These are phyloP conservation scores for Saccharomycopsis amapae DNA, from an alignment of 805 yeast species.

Conservation along the genomic window DNA sequence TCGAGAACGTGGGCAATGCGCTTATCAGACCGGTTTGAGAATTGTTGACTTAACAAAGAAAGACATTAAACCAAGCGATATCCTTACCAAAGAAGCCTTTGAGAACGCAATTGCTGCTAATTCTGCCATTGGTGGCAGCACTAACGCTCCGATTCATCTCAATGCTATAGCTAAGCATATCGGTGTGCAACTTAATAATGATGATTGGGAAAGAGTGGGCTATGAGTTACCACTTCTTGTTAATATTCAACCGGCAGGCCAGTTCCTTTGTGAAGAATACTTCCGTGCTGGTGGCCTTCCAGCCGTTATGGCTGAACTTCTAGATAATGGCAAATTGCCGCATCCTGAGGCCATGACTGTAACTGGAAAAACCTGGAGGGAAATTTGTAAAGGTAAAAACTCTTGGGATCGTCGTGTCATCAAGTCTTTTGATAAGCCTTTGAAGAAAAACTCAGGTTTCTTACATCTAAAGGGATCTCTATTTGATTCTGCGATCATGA, in stretches of 20 bases:
- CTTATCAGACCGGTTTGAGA: constrained; percentile 19
- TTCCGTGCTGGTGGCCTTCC: constrained; percentile 25
- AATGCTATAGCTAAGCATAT: constrained; percentile 22
- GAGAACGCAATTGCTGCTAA: constrained; percentile 23
- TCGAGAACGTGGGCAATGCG: constrained; percentile 21
- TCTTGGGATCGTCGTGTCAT: constrained; percentile 22
- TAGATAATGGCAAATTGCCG: constrained; percentile 21
- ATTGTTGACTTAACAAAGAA: constrained; percentile 19
- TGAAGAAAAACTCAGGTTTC: constrained; percentile 24
- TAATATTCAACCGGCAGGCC: constrained; percentile 22
- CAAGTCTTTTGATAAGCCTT: constrained; percentile 21
- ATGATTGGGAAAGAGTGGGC: constrained; percentile 22
- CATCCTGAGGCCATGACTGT: constrained; percentile 23
- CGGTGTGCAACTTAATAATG: constrained; percentile 18
- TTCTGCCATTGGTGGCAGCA: constrained; percentile 21
- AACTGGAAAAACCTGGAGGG: constrained; percentile 22
- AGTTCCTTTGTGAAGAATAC: constrained; percentile 24
- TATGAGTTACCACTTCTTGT: constrained; percentile 19
- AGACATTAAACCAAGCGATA: constrained; percentile 20
- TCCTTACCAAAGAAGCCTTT: constrained; percentile 21
- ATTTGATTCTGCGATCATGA: constrained; percentile 27
- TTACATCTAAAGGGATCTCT: constrained; percentile 25
- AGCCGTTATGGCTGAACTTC: constrained; percentile 23
- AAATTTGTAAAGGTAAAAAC: constrained; percentile 19
- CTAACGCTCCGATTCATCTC: constrained; percentile 22